Evolutionary conservation across 2,329 filamentous ascomycete species (phyloP).

Genomic region (Sporothrix sp.): DNA sequence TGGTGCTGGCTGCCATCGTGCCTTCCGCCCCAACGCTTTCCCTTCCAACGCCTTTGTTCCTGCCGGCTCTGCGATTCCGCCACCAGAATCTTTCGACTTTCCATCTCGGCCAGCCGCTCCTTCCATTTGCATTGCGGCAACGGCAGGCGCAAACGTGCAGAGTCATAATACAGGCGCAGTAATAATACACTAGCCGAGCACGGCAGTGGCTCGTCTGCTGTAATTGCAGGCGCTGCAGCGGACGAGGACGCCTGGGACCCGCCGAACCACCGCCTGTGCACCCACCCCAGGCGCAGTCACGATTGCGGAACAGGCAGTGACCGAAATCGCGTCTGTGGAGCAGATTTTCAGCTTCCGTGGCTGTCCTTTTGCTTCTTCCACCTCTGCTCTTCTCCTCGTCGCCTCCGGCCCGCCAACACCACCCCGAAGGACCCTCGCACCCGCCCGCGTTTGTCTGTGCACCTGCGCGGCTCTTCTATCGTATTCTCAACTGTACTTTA

Average conservation of each 20-base stretch:
- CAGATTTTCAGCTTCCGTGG: slow-evolving; percentile 8
- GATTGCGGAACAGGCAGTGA: slow-evolving; percentile 7
- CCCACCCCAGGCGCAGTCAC: neutral
- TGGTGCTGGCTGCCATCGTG: neutral
- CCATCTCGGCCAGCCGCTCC: neutral
- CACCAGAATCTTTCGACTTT: neutral
- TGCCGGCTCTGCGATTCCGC: slow-evolving; percentile 5
- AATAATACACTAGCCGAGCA: too few species aligned
- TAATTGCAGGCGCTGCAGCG: too few species aligned
- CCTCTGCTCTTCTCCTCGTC: neutral
- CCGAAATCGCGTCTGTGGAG: slow-evolving; percentile 9
- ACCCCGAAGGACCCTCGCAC: neutral
- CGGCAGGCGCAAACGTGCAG: too few species aligned
- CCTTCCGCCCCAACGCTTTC: neutral
- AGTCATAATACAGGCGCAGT: too few species aligned
- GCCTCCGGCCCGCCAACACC: slow-evolving; percentile 3
- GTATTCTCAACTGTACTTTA: slow-evolving; percentile 1
- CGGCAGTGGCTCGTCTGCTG: too few species aligned
- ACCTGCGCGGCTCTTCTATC: neutral
- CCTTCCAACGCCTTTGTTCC: neutral
- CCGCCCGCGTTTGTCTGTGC: neutral
- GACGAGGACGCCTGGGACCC: too few species aligned
- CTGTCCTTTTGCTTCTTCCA: neutral
- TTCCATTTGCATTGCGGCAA: too few species aligned
- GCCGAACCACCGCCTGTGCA: too few species aligned